These are phyloP conservation scores for Gynochthodes officinalis DNA, from an alignment of 257 asterid genomes.

Conservation along the genomic window DNA sequence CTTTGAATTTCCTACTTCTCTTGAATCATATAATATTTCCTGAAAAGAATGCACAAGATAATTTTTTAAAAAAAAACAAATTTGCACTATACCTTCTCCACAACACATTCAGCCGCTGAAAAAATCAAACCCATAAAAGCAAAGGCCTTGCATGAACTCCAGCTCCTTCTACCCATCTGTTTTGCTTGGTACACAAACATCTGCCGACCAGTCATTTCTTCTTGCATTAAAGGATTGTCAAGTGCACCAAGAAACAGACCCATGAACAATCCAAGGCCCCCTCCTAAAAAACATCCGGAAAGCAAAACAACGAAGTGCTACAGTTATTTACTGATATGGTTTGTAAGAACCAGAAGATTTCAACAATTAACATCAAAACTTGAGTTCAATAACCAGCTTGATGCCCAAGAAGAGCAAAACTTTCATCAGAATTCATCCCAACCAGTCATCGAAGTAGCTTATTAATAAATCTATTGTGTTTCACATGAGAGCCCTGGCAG, in stretches of 20 bases:
- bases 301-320: conserved; percentile 14
- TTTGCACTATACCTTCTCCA: conserved; percentile 61
- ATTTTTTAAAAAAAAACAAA: not conserved
- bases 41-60: not conserved
- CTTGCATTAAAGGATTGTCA: conserved; percentile 81
- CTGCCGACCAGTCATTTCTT: conserved; percentile 76
- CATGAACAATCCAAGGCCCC: conserved; percentile 85
- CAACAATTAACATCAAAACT: not conserved
- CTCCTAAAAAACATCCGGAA: conserved; percentile 51
- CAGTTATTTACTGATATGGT: not conserved
- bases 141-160: conserved; percentile 95
- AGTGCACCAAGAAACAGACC: conserved; percentile 87
- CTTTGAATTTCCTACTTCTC: not conserved
- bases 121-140: conserved; percentile 89
- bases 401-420: not conserved
- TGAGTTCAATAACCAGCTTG: not conserved
- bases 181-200: conserved; percentile 71
- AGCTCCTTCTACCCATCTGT: conserved; percentile 93
- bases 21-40: not conserved
- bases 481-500: not conserved
- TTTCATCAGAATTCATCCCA: not conserved
- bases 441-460: not conserved
- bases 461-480: not conserved
- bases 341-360: not conserved
- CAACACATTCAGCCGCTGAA: conserved; percentile 79